phyloP scores from a whole-genome alignment of 192 early-diverging fungal species.

The Podila minutissima region DNA sequence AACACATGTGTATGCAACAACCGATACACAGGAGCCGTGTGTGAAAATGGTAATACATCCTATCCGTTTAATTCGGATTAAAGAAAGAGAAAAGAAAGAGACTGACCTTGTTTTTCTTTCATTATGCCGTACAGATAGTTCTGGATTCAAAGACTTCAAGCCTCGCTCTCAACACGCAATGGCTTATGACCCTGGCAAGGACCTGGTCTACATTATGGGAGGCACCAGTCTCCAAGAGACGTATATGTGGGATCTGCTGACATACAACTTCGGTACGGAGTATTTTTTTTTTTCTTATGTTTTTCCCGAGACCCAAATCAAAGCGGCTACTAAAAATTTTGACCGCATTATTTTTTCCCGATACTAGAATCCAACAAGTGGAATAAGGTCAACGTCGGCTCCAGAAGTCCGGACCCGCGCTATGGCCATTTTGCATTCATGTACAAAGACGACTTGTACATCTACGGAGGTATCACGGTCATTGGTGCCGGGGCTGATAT shows the following conservation, averaged over 20 bases:
- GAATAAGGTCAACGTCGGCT: constrained; percentile 11
- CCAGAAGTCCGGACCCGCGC: constrained; percentile 12
- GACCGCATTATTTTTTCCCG: background rate
- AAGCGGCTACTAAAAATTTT: background rate
- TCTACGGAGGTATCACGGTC: constrained; percentile 39
- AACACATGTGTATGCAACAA: constrained; percentile 28
- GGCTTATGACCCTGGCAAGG: constrained; percentile 40
- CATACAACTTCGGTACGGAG: constrained; percentile 24
- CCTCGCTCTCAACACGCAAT: constrained; percentile 42
- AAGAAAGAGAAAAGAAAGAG: background rate
- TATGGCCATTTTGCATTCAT: constrained; percentile 46
- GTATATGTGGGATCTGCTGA: constrained; percentile 12
- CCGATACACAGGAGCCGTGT: constrained; percentile 25
- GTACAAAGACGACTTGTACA: constrained; percentile 28
- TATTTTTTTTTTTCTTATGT: background rate
- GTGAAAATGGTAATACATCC: constrained; percentile 21
- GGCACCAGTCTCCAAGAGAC: constrained; percentile 16
- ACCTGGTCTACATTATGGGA: constrained; percentile 45
- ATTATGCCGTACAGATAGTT: background rate
- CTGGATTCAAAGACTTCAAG: constrained; percentile 30
- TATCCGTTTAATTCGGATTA: background rate
- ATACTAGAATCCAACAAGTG: constrained; percentile 36
- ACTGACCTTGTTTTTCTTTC: background rate
- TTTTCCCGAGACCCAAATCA: background rate
- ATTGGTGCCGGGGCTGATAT: constrained; percentile 18